These are phyloP conservation scores for Dimargaris cristalligena DNA, from an alignment of 192 early-diverging fungal genomes.

Conservation along the genomic window DNA sequence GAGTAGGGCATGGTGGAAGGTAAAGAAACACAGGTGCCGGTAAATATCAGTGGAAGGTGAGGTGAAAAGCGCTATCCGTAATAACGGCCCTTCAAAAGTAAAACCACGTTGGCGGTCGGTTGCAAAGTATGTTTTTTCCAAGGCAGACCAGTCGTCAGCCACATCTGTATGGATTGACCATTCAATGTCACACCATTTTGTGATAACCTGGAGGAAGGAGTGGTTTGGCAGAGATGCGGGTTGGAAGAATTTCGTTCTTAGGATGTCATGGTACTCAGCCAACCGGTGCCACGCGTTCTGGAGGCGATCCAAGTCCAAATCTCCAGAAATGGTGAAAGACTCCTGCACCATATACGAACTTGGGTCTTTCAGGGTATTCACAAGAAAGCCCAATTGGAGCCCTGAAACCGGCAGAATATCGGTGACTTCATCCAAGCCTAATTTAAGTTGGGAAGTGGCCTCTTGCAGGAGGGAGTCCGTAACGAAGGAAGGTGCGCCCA, in stretches of 20 bases:
- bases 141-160: not conserved
- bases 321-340: not conserved
- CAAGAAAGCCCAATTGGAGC: not conserved
- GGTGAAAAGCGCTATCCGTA: not conserved
- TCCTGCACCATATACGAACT: not conserved
- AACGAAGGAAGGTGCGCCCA: not conserved
- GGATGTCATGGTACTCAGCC: not conserved
- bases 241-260: not conserved
- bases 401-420: not conserved
- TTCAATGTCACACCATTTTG: not conserved
- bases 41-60: not conserved
- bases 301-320: not conserved
- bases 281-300: not conserved
- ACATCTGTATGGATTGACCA: not conserved
- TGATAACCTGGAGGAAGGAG: not conserved
- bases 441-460: not conserved
- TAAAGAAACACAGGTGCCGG: not conserved
- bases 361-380: not conserved
- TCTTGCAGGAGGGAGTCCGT: not conserved
- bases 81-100: not conserved
- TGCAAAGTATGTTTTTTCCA: not conserved
- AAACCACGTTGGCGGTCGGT: not conserved
- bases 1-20: conserved; percentile 8
- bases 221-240: not conserved
- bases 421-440: not conserved